A percentile compares a stretch with the other conserved stretches of the same genome.
phyloP scores from a whole-genome alignment of 352 stramenopile species.

The Phytopythium boreale region DNA sequence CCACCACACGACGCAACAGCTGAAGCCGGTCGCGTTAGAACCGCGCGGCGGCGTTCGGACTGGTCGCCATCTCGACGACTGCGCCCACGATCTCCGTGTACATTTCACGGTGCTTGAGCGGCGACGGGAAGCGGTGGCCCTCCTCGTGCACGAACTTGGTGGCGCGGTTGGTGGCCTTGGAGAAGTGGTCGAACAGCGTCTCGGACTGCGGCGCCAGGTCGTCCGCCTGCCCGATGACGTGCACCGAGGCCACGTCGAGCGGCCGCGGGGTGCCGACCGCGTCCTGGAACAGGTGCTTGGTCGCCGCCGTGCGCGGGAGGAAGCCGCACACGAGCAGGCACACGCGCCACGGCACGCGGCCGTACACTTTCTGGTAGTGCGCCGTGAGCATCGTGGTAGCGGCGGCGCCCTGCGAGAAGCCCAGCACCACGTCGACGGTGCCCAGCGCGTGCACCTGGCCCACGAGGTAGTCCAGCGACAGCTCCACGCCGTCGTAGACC shows the following conservation, averaged over 20 bases:
- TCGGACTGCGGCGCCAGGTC: slow-evolving; percentile 40
- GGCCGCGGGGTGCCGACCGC: slow-evolving; percentile 21
- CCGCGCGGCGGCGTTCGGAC: neutral
- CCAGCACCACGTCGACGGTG: slow-evolving; percentile 60
- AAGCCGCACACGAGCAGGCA: slow-evolving; percentile 70
- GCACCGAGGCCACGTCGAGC: slow-evolving; percentile 64
- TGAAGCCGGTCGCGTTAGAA: neutral
- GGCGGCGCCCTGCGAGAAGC: slow-evolving; percentile 72
- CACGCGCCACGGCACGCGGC: slow-evolving; percentile 48
- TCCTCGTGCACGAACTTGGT: slow-evolving; percentile 64
- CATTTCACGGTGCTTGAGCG: slow-evolving; percentile 33
- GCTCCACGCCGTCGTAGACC: slow-evolving; percentile 60
- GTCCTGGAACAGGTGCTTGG: slow-evolving; percentile 46
- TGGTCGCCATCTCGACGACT: slow-evolving; percentile 30
- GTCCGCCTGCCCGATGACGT: slow-evolving; percentile 58
- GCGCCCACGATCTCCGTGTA: slow-evolving; percentile 48
- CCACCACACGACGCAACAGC: too few relatives aligned
- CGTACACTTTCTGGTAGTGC: slow-evolving; percentile 40
- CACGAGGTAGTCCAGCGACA: slow-evolving; percentile 54
- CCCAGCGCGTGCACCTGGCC: slow-evolving; percentile 46
- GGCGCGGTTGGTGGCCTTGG: slow-evolving; percentile 15
- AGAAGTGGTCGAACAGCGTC: slow-evolving; percentile 46
- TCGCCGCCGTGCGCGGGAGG: slow-evolving; percentile 42
- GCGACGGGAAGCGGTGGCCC: slow-evolving; percentile 75
- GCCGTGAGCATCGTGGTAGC: slow-evolving; percentile 61